phyloP scores from a whole-genome alignment of 805 yeast genomes.

The Komagataella mondaviorum region DNA sequence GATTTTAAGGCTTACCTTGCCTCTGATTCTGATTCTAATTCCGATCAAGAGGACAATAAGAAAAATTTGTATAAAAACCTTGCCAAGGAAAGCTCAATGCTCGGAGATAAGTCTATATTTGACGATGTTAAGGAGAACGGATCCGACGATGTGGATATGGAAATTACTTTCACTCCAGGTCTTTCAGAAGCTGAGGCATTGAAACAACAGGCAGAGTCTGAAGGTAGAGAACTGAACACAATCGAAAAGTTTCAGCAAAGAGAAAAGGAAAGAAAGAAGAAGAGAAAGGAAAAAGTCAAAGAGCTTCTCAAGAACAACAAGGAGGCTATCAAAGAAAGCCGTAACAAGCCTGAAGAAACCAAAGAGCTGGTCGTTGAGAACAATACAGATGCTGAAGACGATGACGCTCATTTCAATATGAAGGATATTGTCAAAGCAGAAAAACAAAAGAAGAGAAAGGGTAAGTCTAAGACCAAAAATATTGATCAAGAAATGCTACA shows the following conservation, averaged over 20 bases:
- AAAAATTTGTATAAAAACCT: conserved; percentile 52
- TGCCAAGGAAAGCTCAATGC: conserved; percentile 26
- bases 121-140: conserved; percentile 10
- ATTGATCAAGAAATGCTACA: conserved; percentile 31
- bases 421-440: conserved; percentile 67
- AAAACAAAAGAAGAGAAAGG: conserved; percentile 40
- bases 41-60: conserved; percentile 27
- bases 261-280: conserved; percentile 85
- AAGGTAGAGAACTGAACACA: conserved; percentile 45
- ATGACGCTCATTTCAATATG: conserved; percentile 59
- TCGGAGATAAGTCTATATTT: conserved; percentile 21
- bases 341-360: conserved; percentile 13
- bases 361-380: conserved; percentile 47
- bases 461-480: conserved; percentile 26
- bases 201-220: conserved; percentile 18
- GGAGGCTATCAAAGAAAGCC: conserved; percentile 33
- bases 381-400: conserved; percentile 27
- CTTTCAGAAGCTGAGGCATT: conserved; percentile 29
- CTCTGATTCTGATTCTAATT: conserved; percentile 50
- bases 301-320: conserved; percentile 38
- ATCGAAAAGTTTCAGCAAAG: conserved; percentile 72
- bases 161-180: conserved; percentile 90
- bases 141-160: conserved; percentile 70
- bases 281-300: conserved; percentile 67
- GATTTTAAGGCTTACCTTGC: conserved; percentile 90